Percentiles rank a stretch among this genome's conserved stretches.
Conservation (phyloP, 495 filamentous ascomycete genomes). For the Aspergillus bridgeri region DNA sequence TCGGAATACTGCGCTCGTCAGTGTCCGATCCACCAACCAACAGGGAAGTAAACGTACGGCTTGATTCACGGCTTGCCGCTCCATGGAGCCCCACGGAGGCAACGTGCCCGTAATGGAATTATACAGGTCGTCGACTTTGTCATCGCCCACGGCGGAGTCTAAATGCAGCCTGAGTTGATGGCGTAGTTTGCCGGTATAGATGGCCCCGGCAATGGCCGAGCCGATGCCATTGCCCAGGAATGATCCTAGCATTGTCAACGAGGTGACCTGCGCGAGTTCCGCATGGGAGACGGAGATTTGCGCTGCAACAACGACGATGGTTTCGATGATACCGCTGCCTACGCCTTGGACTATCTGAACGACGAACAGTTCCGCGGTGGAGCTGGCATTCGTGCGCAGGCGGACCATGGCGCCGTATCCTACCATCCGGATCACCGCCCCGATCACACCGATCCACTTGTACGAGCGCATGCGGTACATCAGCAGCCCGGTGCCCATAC, state of each 20-base stretch:
- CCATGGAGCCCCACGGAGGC: constrained; percentile 40
- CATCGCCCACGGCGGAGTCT: constrained; percentile 19
- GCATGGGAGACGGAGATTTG: constrained; percentile 44
- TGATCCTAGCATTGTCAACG: constrained; percentile 38
- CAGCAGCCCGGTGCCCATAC: constrained; percentile 37
- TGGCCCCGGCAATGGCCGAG: constrained; percentile 45
- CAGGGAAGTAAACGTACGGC: constrained; percentile 29
- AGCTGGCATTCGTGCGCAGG: constrained; percentile 43
- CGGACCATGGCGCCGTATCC: constrained; percentile 51
- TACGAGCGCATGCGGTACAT: constrained; percentile 43
- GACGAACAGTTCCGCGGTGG: constrained; percentile 40
- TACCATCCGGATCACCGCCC: constrained; percentile 37
- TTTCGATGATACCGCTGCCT: constrained; percentile 47
- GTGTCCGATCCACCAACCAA: background rate
- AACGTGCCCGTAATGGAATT: constrained; percentile 43
- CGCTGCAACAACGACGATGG: constrained; percentile 38
- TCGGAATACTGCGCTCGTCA: constrained; percentile 38
- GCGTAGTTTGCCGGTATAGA: constrained; percentile 43
- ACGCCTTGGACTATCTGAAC: constrained; percentile 48
- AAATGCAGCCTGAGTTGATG: constrained; percentile 28
- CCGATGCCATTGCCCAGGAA: constrained; percentile 48
- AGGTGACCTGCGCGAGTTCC: constrained; percentile 46
- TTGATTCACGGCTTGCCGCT: constrained; percentile 37
- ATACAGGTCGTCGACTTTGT: constrained; percentile 30
- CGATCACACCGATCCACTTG: constrained; percentile 44